These are phyloP conservation scores for Colletotrichum ledebouriae DNA, from an alignment of 2,329 filamentous ascomycete species.

Conservation along the genomic window DNA sequence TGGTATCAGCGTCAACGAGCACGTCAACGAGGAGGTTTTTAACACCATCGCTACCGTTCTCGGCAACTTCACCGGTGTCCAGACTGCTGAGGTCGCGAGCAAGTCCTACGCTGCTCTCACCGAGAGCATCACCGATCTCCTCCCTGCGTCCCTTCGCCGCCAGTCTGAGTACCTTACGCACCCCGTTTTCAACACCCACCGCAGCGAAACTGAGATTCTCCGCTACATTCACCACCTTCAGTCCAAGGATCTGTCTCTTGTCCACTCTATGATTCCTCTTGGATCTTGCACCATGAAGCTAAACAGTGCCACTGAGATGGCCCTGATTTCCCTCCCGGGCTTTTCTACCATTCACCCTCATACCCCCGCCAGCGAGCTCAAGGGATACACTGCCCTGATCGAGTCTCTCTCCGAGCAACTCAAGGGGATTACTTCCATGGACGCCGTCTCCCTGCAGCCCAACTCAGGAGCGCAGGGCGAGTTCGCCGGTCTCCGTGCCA, in stretches of 20 bases:
- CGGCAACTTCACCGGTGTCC: conserved; percentile 47
- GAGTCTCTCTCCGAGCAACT: conserved; percentile 81
- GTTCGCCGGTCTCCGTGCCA: conserved; percentile 89
- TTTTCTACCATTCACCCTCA: conserved; percentile 88
- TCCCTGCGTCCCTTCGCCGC: conserved; percentile 75
- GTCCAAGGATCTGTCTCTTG: conserved; percentile 92
- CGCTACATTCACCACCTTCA: conserved; percentile 94
- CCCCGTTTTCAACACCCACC: conserved; percentile 93
- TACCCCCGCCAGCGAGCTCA: conserved; percentile 71
- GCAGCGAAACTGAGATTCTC: conserved; percentile 94
- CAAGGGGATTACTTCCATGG: conserved; percentile 87
- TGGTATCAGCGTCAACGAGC: conserved; percentile 83
- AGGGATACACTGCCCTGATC: conserved; percentile 80
- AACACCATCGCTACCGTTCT: conserved; percentile 56
- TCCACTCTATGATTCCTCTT: conserved; percentile 97
- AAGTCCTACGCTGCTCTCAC: conserved; percentile 51
- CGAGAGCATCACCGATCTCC: conserved; percentile 53
- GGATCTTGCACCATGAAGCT: conserved; percentile 99
- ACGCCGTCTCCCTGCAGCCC: conserved; percentile 89
- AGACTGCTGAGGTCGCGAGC: conserved; percentile 58
- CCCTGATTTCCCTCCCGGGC: conserved; percentile 81
- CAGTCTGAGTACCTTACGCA: conserved; percentile 85
- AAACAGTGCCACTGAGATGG: conserved; percentile 94
- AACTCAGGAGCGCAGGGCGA: conserved; percentile 98
- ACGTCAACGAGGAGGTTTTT: conserved; percentile 65